Base-by-base conservation (phyloP, 495 filamentous ascomycete genomes). In the Penicillium canariense region DNA sequence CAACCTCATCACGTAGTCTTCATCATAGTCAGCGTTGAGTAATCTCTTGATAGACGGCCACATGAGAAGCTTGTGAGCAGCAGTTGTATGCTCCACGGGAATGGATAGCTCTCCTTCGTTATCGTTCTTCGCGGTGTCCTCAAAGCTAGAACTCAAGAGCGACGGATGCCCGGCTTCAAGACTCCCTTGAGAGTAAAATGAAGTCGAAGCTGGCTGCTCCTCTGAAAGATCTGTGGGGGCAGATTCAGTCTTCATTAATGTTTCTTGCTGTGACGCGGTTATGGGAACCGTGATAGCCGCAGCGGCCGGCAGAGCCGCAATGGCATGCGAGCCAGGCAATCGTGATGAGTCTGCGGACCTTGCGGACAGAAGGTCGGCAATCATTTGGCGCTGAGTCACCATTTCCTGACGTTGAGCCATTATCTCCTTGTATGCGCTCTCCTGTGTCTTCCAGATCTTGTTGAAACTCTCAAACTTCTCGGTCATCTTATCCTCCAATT, bases 51-150 rank as follows among this genome's bases (percentile, higher is more conserved):
- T 89, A 0, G 83, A 80, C 0, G 76, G 78, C 85, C 86, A 90
- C 46, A 82, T 78, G n/a, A 91, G 75, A 12, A 95, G 71, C 48
- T 88, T 81, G 34, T 91, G 87, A 1, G 91, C 90, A 23, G 88
- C 83, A 0, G 90, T 95, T 2, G 87, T 90, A 62, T 96, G 91
- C 32, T 90, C 87, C 5, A 81, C 76, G 0, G 87, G 87, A 43
- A 95, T 87, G 3, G 83, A 81, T n/a, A 84, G 76, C 25, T 80
- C 77, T 40, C 79, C 81, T 34, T 75, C 71, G 14, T 69, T 61
- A 10, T 65, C 66, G 18, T 39, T 47, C 17, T 67, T 62, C 6
- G 61, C 43, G n/a, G 20, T 4, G 12, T 61, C 63, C 15, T 55
- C 54, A 9, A 54, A 59, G 32, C 31, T 42, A n/a, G 49, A 17